Conservation (phyloP, 257 asterid species). For the Verbena officinalis region DNA sequence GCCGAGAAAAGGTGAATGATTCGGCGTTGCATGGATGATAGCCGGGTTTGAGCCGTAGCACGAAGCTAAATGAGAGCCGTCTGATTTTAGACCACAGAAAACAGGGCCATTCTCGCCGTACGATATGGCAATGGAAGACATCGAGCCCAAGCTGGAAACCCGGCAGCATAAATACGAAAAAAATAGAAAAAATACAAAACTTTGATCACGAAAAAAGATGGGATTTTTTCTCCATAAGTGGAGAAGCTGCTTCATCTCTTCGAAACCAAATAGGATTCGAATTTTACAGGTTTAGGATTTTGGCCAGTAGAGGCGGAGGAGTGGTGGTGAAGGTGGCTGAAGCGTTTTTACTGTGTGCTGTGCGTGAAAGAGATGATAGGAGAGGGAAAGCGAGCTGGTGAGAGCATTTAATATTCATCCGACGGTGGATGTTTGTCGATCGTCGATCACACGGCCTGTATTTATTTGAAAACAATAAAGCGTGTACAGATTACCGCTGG, state of each 20-base stretch:
- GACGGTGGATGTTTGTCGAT: slow-evolving; percentile 26
- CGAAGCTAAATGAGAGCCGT: slow-evolving; percentile 73
- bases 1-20: slow-evolving; percentile 54
- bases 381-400: slow-evolving; percentile 45
- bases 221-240: slow-evolving; percentile 12
- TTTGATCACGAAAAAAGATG: slow-evolving; percentile 30
- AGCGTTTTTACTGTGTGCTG: slow-evolving; percentile 28
- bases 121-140: slow-evolving; percentile 85
- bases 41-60: slow-evolving; percentile 83
- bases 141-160: slow-evolving; percentile 78
- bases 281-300: background rate
- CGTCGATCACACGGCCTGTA: slow-evolving; percentile 32
- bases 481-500: slow-evolving; percentile 43
- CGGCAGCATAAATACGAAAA: slow-evolving; percentile 34
- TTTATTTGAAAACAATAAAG: slow-evolving; percentile 23
- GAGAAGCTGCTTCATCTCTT: slow-evolving; percentile 24
- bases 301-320: slow-evolving; percentile 28
- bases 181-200: slow-evolving; percentile 39
- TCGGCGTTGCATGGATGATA: slow-evolving; percentile 62
- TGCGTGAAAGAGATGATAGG: slow-evolving; percentile 29
- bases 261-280: background rate
- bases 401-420: slow-evolving; percentile 46
- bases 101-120: slow-evolving; percentile 87
- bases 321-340: slow-evolving; percentile 41
- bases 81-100: slow-evolving; percentile 78